Evolutionary conservation across 805 yeast genomes (phyloP).

Genomic region (Wickerhamiella shivajii): DNA sequence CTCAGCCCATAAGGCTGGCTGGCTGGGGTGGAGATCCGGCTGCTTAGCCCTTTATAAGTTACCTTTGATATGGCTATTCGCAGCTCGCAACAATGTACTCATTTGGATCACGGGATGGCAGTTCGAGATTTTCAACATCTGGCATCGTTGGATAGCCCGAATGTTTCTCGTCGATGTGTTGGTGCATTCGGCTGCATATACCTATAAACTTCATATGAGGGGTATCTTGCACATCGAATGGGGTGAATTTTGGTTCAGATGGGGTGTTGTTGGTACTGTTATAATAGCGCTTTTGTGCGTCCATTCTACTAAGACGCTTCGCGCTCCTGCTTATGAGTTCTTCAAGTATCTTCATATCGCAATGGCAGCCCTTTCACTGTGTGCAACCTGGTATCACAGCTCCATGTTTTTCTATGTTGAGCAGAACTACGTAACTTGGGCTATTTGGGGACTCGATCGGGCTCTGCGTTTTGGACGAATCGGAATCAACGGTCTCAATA

Average conservation of each 20-base stretch:
- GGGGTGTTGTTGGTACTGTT: slow-evolving; percentile 19
- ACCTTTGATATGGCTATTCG: slow-evolving; percentile 46
- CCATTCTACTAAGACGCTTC: slow-evolving; percentile 37
- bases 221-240: slow-evolving; percentile 16
- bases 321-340: slow-evolving; percentile 40
- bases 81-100: slow-evolving; percentile 53
- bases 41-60: slow-evolving; percentile 19
- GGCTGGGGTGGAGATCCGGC: slow-evolving; percentile 26
- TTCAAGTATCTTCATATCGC: slow-evolving; percentile 42
- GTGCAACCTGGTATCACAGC: slow-evolving; percentile 45
- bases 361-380: slow-evolving; percentile 38
- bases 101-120: slow-evolving; percentile 41
- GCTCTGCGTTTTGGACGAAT: slow-evolving; percentile 2
- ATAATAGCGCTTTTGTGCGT: slow-evolving; percentile 26
- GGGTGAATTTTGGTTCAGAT: slow-evolving; percentile 14
- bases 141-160: slow-evolving; percentile 51
- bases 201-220: slow-evolving; percentile 20
- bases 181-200: slow-evolving; percentile 42
- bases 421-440: slow-evolving; percentile 14
- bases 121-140: slow-evolving; percentile 38
- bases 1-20: neutral
- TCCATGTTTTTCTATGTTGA: too few relatives aligned
- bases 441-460: slow-evolving; percentile 6
- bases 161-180: slow-evolving; percentile 32
- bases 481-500: slow-evolving; percentile 1